Evolutionary conservation across 495 filamentous ascomycete genomes (phyloP), one percentile per base, ranked within the genome.

Genomic region (Bryoglossum gracile): DNA sequence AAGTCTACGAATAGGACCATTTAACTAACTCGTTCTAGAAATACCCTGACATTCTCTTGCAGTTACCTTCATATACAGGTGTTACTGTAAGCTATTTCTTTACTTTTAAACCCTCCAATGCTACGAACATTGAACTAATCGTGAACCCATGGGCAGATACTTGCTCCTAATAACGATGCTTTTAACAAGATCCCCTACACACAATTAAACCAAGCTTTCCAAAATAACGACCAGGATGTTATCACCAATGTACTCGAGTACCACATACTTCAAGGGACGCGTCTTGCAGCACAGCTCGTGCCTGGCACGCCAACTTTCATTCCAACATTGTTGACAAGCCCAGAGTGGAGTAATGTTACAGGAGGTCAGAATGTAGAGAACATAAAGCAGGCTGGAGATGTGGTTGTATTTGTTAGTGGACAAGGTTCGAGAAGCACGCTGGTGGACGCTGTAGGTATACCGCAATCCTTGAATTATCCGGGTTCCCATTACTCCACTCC

Each of bases 101-200:
- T n/a, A 11, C 14, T 22, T 2, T n/a, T 17, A 10, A n/a, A n/a
- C n/a, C n/a, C n/a, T n/a, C n/a, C 8, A 25, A 19, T 46, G 18
- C 17, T 26, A 18, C 8, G 22, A n/a, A 23, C 22, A 41, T 22
- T 30, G 18, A 19, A 26, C 47, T 51, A 21, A 45, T 21, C 18
- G 8, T 2, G 9, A 13, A 14, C n/a, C 21, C 14, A 11, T 38
- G 4, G 25, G n/a, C n/a, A 60, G 57, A 67, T 86, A 41, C 64
- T 87, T 8, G 83, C 83, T 0, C 83, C 83, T 0, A 72, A 62
- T 62, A 80, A 87, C 58, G 61, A 73, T 21, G 82, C 83, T 1
- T 62, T 86, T 16, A 38, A 47, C 24, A 58, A 59, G 14, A 60
- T 78, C 25, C 60, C 67, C 8, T 57, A 63, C 46, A 58, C 56